Conservation (phyloP, 2,329 filamentous ascomycete genomes). For the Colletotrichum sp. region DNA sequence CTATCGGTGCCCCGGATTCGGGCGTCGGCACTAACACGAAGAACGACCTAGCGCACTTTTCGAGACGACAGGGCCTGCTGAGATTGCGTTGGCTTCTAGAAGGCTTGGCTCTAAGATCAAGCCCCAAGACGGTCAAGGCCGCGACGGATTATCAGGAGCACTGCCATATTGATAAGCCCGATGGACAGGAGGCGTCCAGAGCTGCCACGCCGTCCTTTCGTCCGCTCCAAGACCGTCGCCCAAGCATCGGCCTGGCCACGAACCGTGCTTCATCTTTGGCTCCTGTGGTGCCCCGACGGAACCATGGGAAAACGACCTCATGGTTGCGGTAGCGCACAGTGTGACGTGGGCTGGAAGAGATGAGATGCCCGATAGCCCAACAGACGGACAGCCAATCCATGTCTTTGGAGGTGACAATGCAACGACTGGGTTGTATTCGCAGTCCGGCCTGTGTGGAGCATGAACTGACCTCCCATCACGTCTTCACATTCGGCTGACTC, state of each 20-base stretch:
- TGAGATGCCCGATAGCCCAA: not conserved
- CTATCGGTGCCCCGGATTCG: not conserved
- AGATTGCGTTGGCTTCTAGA: conserved; percentile 7
- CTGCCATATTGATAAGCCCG: not conserved
- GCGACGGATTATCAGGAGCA: not conserved
- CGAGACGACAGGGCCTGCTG: not conserved
- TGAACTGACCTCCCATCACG: conserved; percentile 4
- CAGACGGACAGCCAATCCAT: not conserved
- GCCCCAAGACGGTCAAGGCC: not conserved
- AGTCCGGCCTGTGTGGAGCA: not conserved
- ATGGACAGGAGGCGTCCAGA: not conserved
- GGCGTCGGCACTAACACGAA: not conserved
- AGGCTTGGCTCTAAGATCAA: not conserved
- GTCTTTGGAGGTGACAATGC: not conserved
- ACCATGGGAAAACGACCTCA: not conserved
- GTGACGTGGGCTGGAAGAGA: not conserved
- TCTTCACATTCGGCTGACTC: conserved; percentile 12
- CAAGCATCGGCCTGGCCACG: not conserved
- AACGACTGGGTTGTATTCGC: conserved; percentile 1
- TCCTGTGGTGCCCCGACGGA: not conserved
- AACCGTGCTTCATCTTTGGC: not conserved
- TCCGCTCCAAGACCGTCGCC: not conserved
- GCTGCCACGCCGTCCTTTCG: not conserved
- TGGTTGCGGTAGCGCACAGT: not conserved
- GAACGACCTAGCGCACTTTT: not conserved